Percentiles rank a stretch among this genome's conserved stretches.
Conservation (phyloP, 352 stramenopile genomes). For the Phytophthora sp. region DNA sequence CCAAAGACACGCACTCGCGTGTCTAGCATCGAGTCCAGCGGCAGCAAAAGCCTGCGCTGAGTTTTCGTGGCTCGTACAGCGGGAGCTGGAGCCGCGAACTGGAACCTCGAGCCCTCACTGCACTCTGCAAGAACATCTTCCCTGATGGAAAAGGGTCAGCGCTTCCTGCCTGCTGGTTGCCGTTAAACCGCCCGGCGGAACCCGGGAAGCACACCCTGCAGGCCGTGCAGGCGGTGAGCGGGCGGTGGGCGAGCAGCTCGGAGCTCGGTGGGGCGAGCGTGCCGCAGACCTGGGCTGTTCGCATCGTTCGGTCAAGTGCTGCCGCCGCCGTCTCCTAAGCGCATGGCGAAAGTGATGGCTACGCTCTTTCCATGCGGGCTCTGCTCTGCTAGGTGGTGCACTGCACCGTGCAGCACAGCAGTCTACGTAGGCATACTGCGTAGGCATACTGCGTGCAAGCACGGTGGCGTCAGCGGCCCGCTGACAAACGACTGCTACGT, state of each 20-base stretch:
- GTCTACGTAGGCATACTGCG: background rate
- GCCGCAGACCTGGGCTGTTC: background rate
- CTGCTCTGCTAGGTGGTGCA: no score
- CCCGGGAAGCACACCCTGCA: no score
- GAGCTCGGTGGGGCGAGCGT: no score
- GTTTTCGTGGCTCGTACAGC: constrained; percentile 3
- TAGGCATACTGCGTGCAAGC: no score
- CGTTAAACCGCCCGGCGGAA: background rate
- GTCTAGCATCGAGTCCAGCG: constrained; percentile 7
- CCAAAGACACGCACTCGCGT: constrained; percentile 14
- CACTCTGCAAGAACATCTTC: background rate
- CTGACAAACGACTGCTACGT: constrained; percentile 9
- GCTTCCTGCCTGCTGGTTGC: background rate
- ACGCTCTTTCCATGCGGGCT: background rate
- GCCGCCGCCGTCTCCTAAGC: background rate
- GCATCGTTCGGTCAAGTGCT: background rate
- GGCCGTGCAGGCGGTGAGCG: no score
- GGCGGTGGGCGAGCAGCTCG: no score
- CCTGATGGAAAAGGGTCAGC: background rate
- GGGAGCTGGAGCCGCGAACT: background rate
- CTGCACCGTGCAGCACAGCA: no score
- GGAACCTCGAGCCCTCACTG: background rate
- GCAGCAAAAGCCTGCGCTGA: background rate
- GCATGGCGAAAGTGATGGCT: background rate
- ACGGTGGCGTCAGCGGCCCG: background rate